These are phyloP conservation scores for Kentomonas sorsogonicus DNA, from an alignment of 208 protist genomes.

Conservation along the genomic window DNA sequence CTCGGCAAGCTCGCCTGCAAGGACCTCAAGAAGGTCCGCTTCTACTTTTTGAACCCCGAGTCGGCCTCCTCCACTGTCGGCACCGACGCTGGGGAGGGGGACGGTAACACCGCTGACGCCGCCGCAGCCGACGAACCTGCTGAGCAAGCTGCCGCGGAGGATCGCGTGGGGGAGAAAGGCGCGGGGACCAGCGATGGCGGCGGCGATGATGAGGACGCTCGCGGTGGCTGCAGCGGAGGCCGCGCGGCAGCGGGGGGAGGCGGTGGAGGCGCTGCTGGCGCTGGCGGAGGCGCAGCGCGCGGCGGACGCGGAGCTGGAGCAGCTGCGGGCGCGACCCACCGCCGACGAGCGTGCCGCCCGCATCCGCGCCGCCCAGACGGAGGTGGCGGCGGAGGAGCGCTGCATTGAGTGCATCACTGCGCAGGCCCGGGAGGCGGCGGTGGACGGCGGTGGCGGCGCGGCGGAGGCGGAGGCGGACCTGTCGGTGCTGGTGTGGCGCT, in stretches of 20 bases:
- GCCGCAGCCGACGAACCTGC: background rate
- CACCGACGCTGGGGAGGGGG: background rate
- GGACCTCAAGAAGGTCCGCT: constrained; percentile 75
- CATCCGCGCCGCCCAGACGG: background rate
- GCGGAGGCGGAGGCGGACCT: constrained; percentile 4
- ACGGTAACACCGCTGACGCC: background rate
- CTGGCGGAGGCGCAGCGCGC: too few species aligned
- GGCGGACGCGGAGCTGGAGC: constrained; percentile 11
- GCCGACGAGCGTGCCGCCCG: background rate
- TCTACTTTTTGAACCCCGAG: constrained; percentile 47
- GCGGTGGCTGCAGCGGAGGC: too few species aligned
- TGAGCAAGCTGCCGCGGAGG: background rate
- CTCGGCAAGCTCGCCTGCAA: constrained; percentile 56
- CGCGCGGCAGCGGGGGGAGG: too few species aligned
- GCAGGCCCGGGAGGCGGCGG: too few species aligned
- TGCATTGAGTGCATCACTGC: too few species aligned
- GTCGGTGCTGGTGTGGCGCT: constrained; percentile 22
- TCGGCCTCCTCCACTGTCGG: background rate
- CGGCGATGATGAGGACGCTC: too few species aligned
- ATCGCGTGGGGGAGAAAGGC: too few species aligned
- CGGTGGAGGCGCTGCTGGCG: too few species aligned
- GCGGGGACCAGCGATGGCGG: too few species aligned
- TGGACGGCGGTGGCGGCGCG: background rate
- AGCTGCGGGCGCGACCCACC: background rate
- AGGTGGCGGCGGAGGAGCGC: background rate